phyloP scores from a whole-genome alignment of 257 asterid species.

The Nicotiana attenuata region DNA sequence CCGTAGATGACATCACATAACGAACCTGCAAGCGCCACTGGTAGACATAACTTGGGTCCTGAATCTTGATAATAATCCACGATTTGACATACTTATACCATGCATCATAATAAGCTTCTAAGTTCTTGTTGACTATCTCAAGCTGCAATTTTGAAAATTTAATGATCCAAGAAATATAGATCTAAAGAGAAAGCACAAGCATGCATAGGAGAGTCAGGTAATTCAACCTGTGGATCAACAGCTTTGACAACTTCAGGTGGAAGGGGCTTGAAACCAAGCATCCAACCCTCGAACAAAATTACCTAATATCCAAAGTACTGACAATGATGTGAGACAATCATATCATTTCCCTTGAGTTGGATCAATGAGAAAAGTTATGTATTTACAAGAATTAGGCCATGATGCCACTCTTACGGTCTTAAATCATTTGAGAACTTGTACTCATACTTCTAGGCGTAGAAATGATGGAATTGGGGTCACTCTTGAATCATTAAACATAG shows the following conservation, averaged over 20 bases:
- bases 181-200: not conserved
- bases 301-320: conserved; percentile 44
- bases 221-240: conserved; percentile 81
- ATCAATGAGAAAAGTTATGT: conserved; percentile 1
- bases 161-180: conserved; percentile 10
- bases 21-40: conserved; percentile 90
- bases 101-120: conserved; percentile 75
- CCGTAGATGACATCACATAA: conserved; percentile 13
- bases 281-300: conserved; percentile 95
- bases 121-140: conserved; percentile 69
- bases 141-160: conserved; percentile 45
- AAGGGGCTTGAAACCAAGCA: conserved; percentile 96
- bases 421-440: not conserved
- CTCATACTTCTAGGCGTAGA: not conserved
- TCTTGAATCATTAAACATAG: conserved; percentile 7
- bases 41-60: conserved; percentile 78
- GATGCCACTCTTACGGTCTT: not conserved
- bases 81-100: conserved; percentile 90
- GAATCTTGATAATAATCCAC: conserved; percentile 91
- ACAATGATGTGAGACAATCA: not conserved
- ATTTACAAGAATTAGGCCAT: not conserved
- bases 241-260: conserved; percentile 66
- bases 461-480: not conserved
- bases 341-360: not conserved
- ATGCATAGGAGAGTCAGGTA: not conserved